These are phyloP conservation scores for Auriscalpium orientale DNA, from an alignment of 768 basidiomycete species.

Conservation along the genomic window DNA sequence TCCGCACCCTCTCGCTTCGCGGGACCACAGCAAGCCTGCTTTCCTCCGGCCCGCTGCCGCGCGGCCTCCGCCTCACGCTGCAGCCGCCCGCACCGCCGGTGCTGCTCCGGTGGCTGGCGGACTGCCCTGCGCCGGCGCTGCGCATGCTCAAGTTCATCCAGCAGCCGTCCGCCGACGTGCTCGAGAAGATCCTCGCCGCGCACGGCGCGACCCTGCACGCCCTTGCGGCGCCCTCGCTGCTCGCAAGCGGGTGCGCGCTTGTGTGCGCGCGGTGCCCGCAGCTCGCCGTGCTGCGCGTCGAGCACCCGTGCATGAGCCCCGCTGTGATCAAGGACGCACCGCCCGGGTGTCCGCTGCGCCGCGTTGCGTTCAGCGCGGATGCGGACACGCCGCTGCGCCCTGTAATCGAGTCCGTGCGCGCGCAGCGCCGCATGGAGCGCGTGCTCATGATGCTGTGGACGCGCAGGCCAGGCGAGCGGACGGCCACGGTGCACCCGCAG, in stretches of 20 bases:
- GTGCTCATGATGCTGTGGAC: constrained; percentile 51
- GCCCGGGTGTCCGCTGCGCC: constrained; percentile 37
- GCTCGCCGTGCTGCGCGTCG: constrained; percentile 50
- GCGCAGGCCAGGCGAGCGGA: constrained; percentile 37
- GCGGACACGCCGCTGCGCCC: constrained; percentile 45
- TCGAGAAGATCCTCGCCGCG: constrained; percentile 46
- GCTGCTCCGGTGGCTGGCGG: constrained; percentile 63
- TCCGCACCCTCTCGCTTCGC: constrained; percentile 48
- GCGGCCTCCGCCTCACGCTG: constrained; percentile 33
- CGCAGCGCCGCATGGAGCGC: constrained; percentile 33
- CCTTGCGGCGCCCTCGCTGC: constrained; percentile 50
- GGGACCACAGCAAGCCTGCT: constrained; percentile 46
- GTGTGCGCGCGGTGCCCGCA: constrained; percentile 40
- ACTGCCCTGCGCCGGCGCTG: constrained; percentile 27
- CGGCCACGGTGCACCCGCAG: constrained; percentile 18
- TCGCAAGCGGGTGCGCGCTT: constrained; percentile 37
- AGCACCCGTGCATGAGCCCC: constrained; percentile 41
- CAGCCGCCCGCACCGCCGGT: constrained; percentile 48
- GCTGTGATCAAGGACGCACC: constrained; percentile 39
- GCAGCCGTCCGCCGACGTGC: constrained; percentile 46
- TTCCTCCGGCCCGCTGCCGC: constrained; percentile 31
- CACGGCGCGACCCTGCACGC: constrained; percentile 45
- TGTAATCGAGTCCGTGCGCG: constrained; percentile 50
- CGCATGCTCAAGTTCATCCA: constrained; percentile 50
- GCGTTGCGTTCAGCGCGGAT: constrained; percentile 56